Evolutionary conservation across 2,329 filamentous ascomycete species (phyloP).

Genomic region (Ilyonectria robusta): DNA sequence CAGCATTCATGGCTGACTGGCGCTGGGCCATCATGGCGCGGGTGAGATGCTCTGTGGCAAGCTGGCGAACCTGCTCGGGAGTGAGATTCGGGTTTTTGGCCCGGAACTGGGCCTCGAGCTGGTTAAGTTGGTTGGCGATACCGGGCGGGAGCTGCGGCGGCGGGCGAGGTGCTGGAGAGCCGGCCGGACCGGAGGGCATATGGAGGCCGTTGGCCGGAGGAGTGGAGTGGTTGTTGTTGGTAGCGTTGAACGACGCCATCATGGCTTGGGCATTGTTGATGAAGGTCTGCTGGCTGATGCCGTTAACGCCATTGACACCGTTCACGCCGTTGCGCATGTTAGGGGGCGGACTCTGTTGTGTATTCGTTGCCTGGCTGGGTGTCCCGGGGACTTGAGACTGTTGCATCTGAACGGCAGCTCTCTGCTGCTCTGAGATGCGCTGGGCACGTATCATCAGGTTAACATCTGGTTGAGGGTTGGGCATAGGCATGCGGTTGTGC

Average conservation of each 20-base stretch:
- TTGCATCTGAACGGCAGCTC: constrained; percentile 65
- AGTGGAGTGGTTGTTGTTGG: constrained; percentile 57
- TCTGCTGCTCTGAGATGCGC: constrained; percentile 76
- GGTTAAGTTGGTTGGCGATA: constrained; percentile 64
- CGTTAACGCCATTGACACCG: constrained; percentile 50
- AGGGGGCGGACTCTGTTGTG: constrained; percentile 61
- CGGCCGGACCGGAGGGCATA: constrained; percentile 61
- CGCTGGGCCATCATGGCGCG: constrained; percentile 64
- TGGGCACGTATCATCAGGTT: constrained; percentile 74
- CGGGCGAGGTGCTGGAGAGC: constrained; percentile 60
- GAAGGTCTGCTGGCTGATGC: constrained; percentile 67
- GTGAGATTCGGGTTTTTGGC: constrained; percentile 66
- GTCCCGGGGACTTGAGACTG: constrained; percentile 54
- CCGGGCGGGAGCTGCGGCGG: constrained; percentile 62
- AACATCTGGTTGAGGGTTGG: constrained; percentile 62
- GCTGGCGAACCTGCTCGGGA: constrained; percentile 64
- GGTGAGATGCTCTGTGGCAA: constrained; percentile 66
- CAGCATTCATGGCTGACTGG: constrained; percentile 69
- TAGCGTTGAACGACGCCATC: constrained; percentile 64
- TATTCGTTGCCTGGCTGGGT: constrained; percentile 46
- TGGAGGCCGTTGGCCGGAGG: constrained; percentile 62
- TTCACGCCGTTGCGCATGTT: constrained; percentile 55
- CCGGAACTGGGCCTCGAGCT: constrained; percentile 67
- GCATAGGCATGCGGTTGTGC: constrained; percentile 71
- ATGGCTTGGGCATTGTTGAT: constrained; percentile 67